Percentiles rank a stretch among this genome's conserved stretches.
These are phyloP conservation scores for Plasmodium gonderi DNA, from an alignment of 169 alveolate genomes.

Conservation along the genomic window DNA sequence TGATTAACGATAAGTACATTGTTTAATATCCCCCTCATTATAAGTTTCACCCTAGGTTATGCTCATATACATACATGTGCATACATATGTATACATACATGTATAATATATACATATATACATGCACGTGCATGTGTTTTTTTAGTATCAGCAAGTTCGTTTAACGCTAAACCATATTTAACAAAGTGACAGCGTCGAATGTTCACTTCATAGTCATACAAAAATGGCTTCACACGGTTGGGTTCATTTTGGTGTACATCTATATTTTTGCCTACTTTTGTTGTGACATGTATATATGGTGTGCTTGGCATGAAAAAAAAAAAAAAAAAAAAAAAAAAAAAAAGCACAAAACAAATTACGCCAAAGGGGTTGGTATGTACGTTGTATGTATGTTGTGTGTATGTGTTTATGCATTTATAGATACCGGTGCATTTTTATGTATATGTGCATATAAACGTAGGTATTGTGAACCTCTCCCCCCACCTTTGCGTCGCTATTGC, in stretches of 20 bases:
- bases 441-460: neutral
- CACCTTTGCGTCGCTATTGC: neutral
- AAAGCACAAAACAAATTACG: neutral
- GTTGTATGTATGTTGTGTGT: too few relatives aligned
- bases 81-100: conserved; percentile 4
- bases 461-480: neutral
- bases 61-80: neutral
- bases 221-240: neutral
- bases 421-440: conserved; percentile 1
- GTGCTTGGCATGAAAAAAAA: neutral
- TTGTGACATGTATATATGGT: neutral
- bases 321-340: neutral
- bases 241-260: too few relatives aligned
- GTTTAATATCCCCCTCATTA: conserved; percentile 45
- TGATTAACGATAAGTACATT: conserved; percentile 21
- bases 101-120: neutral
- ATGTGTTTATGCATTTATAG: too few relatives aligned
- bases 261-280: too few relatives aligned
- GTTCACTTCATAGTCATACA: neutral
- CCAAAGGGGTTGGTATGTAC: neutral
- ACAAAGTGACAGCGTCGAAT: neutral
- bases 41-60: conserved; percentile 3
- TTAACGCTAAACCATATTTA: neutral
- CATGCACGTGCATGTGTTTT: neutral
- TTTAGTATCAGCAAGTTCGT: neutral